Conservation (phyloP, 106 monocot genomes). For the Cymbidium sinense region DNA sequence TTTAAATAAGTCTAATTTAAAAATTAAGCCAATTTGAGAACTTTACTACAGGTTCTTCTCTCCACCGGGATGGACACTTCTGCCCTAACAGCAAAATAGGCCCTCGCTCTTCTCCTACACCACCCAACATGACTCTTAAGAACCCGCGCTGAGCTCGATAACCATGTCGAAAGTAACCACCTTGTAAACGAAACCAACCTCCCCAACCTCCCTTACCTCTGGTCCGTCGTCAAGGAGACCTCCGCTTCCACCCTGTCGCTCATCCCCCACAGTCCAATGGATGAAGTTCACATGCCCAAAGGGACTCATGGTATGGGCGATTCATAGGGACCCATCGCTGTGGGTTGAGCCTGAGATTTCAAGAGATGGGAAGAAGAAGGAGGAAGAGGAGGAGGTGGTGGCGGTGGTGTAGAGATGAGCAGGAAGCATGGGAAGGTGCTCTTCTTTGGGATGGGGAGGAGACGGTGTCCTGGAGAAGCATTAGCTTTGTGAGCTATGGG, state of each 20-base stretch:
- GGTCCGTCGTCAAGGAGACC: conserved; percentile 12
- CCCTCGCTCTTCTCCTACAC: conserved; percentile 21
- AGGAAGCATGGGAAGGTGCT: not conserved
- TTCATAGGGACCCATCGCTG: conserved; percentile 8
- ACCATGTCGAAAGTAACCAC: not conserved
- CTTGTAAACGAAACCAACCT: conserved; percentile 7
- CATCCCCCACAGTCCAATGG: conserved; percentile 12
- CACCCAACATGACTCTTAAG: conserved; percentile 13
- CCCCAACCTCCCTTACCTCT: conserved; percentile 12
- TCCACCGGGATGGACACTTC: conserved; percentile 28
- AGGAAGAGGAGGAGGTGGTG: too few relatives aligned
- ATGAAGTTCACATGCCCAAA: conserved; percentile 1
- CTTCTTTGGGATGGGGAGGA: conserved; percentile 35
- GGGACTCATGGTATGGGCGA: conserved; percentile 13
- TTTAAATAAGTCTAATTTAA: too few relatives aligned
- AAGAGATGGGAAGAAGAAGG: conserved; percentile 8
- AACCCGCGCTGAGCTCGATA: conserved; percentile 18
- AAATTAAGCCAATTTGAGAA: too few relatives aligned
- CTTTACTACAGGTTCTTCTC: conserved; percentile 1
- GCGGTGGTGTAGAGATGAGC: not conserved
- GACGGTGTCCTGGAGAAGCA: conserved; percentile 32
- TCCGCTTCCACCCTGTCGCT: conserved; percentile 14
- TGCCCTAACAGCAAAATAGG: conserved; percentile 29
- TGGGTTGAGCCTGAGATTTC: conserved; percentile 1
- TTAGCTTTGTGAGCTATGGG: conserved; percentile 7